Conservation (phyloP, 176 grass and related monocot genomes). For the Calamus simplicifolius region DNA sequence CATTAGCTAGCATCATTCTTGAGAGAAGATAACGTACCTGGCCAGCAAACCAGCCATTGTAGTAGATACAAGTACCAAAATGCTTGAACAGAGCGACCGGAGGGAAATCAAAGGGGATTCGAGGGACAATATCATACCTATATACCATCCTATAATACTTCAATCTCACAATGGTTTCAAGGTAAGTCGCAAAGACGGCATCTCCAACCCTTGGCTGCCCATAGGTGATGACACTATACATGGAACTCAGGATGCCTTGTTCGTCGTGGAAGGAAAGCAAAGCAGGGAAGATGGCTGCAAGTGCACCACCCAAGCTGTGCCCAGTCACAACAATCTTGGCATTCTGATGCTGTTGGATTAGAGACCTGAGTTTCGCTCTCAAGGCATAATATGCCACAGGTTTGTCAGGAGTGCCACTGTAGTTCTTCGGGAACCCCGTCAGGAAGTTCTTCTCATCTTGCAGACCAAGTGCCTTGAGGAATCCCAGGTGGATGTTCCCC, state of each 20-base stretch:
- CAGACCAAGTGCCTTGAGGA: slow-evolving; percentile 84
- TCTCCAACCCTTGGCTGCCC: slow-evolving; percentile 81
- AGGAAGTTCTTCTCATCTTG: slow-evolving; percentile 33
- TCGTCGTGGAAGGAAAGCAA: slow-evolving; percentile 47
- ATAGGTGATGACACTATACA: slow-evolving; percentile 38
- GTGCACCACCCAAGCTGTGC: slow-evolving; percentile 80
- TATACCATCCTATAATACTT: slow-evolving; percentile 47
- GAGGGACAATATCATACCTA: slow-evolving; percentile 62
- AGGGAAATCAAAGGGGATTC: slow-evolving; percentile 57
- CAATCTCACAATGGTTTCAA: slow-evolving; percentile 1
- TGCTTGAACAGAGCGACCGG: slow-evolving; percentile 33
- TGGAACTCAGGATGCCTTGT: slow-evolving; percentile 20
- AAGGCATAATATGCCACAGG: slow-evolving; percentile 60
- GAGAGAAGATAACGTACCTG: not conserved
- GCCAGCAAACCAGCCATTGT: slow-evolving; percentile 43
- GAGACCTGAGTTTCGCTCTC: slow-evolving; percentile 20
- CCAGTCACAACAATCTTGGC: slow-evolving; percentile 52
- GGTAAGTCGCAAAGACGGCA: slow-evolving; percentile 16
- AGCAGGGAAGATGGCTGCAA: slow-evolving; percentile 59
- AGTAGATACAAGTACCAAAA: slow-evolving; percentile 53
- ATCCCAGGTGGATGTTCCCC: slow-evolving; percentile 71
- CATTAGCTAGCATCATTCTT: too few species aligned
- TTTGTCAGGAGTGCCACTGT: slow-evolving; percentile 16
- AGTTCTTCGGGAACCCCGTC: slow-evolving; percentile 25
- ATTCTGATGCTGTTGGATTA: slow-evolving; percentile 33